Conservation (phyloP, 257 asterid species). For the Eucommia ulmoides region DNA sequence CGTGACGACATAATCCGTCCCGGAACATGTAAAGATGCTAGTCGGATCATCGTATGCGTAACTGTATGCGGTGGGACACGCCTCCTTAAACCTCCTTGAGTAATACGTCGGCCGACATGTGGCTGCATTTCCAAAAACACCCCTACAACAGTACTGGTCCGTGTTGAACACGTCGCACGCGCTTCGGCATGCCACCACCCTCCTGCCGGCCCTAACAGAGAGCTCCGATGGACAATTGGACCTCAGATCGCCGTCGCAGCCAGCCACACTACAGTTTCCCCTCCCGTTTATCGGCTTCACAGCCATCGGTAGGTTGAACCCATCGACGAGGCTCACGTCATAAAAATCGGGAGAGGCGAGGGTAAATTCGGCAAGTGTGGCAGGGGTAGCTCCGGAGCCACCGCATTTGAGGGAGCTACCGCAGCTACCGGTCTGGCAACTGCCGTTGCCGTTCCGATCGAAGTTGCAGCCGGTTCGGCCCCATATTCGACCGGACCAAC, state of each 20-base stretch:
- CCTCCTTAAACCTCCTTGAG: constrained; percentile 57
- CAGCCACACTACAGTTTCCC: constrained; percentile 75
- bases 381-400: constrained; percentile 60
- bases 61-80: constrained; percentile 79
- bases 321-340: constrained; percentile 86
- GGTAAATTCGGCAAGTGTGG: constrained; percentile 83
- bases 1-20: constrained; percentile 54
- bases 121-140: constrained; percentile 56
- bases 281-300: constrained; percentile 63
- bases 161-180: constrained; percentile 83
- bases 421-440: constrained; percentile 69
- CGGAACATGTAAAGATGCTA: constrained; percentile 63
- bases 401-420: constrained; percentile 55
- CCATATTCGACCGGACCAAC: constrained; percentile 89
- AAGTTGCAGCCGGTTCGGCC: constrained; percentile 83
- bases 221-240: constrained; percentile 54
- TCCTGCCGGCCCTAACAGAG: constrained; percentile 36
- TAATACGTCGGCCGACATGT: constrained; percentile 73
- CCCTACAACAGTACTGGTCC: constrained; percentile 84
- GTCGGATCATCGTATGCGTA: constrained; percentile 96
- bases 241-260: constrained; percentile 64
- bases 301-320: too few species aligned
- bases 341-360: constrained; percentile 51
- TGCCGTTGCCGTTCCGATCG: constrained; percentile 57
- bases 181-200: constrained; percentile 57